Percentiles rank a stretch among this genome's conserved stretches.
These are phyloP conservation scores for Lodderomyces oxycetoniae DNA, from an alignment of 1,139 yeast species.

Conservation along the genomic window DNA sequence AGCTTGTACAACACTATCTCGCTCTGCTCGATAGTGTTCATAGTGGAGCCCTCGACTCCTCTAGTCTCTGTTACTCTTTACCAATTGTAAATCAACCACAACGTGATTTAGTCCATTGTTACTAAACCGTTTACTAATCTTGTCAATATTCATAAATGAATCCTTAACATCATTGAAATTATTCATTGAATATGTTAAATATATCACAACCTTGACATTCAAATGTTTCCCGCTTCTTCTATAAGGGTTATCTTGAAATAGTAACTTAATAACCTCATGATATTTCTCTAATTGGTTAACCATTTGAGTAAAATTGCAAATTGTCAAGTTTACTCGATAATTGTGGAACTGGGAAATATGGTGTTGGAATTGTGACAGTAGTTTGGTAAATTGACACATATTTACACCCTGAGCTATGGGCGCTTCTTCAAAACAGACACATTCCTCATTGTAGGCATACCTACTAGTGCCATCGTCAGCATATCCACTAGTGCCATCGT, in stretches of 20 bases:
- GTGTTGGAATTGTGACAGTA: background rate
- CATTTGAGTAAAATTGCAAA: slow-evolving; percentile 12
- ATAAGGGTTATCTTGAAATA: slow-evolving; percentile 25
- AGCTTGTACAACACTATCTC: too few relatives aligned
- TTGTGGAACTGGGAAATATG: slow-evolving; percentile 9
- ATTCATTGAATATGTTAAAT: slow-evolving; percentile 13
- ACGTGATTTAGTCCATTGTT: slow-evolving; percentile 10
- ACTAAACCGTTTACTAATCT: slow-evolving; percentile 10
- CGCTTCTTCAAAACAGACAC: too few relatives aligned
- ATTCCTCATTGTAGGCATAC: too few relatives aligned
- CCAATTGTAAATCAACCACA: slow-evolving; percentile 12
- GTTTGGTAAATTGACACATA: too few relatives aligned
- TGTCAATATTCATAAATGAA: slow-evolving; percentile 13
- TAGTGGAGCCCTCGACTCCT: background rate
- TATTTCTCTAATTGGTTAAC: slow-evolving; percentile 13
- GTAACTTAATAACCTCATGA: slow-evolving; percentile 17
- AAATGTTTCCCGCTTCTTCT: slow-evolving; percentile 6
- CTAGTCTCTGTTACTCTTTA: slow-evolving; percentile 1
- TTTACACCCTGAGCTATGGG: too few relatives aligned
- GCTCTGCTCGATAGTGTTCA: too few relatives aligned
- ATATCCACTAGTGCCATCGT: background rate
- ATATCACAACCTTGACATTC: slow-evolving; percentile 17
- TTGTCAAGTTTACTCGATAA: slow-evolving; percentile 10
- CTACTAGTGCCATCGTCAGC: background rate
- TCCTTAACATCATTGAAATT: slow-evolving; percentile 14